phyloP scores from a whole-genome alignment of 2,329 filamentous ascomycete species.

The Lachnellula arida region DNA sequence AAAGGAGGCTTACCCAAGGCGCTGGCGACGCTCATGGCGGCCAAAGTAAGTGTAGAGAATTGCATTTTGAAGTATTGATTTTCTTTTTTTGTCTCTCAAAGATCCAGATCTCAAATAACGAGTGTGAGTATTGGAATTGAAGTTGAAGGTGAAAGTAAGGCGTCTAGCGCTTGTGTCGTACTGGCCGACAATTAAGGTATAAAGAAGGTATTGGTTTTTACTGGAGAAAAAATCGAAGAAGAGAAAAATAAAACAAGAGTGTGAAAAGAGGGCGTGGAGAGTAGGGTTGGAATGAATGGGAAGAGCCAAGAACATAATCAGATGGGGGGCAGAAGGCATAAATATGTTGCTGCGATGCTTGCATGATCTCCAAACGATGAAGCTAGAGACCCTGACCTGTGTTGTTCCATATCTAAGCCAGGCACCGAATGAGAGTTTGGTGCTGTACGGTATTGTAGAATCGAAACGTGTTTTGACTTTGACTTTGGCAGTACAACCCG shows the following conservation, averaged over 20 bases:
- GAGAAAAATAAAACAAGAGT: constrained; percentile 5
- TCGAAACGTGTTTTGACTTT: constrained; percentile 14
- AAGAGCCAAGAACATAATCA: constrained; percentile 4
- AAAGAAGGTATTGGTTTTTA: too few relatives aligned
- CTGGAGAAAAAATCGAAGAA: constrained; percentile 5
- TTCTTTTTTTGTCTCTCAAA: constrained; percentile 8
- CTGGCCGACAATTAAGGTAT: constrained; percentile 31
- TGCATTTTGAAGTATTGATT: constrained; percentile 29
- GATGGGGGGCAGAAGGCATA: constrained; percentile 13
- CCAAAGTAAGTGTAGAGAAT: constrained; percentile 27
- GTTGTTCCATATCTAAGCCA: neutral
- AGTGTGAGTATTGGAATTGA: constrained; percentile 15
- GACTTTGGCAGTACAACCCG: too few relatives aligned
- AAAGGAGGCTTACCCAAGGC: constrained; percentile 27
- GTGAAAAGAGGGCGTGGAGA: constrained; percentile 6
- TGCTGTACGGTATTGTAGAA: neutral
- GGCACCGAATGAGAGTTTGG: neutral
- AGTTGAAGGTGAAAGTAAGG: constrained; percentile 6
- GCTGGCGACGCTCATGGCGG: constrained; percentile 28
- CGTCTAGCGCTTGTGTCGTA: constrained; percentile 32
- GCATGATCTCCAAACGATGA: constrained; percentile 7
- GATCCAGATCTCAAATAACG: constrained; percentile 19
- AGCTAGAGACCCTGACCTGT: neutral
- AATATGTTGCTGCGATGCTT: constrained; percentile 3
- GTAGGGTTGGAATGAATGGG: constrained; percentile 1